Evolutionary conservation across 2,329 filamentous ascomycete genomes (phyloP), one percentile per base, ranked within the genome.

Genomic region (Orbilia brochopaga): DNA sequence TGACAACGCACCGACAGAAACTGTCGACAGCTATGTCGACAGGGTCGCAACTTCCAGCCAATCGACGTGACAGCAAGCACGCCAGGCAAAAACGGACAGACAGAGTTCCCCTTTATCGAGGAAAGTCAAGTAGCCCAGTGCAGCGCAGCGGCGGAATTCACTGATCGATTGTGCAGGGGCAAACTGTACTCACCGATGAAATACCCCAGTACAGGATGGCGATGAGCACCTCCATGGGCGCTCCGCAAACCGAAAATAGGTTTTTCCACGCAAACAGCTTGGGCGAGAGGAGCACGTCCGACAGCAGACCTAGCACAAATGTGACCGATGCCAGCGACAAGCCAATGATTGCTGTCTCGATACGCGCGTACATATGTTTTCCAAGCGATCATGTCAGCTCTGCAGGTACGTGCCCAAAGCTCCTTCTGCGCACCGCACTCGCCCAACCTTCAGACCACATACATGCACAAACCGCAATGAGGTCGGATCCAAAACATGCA

Each of bases 141-240:
- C 6, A 51, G 17, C 11, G 17, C 6, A 51, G 37, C 21, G 46
- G 46, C 17, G 46, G 19, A 51, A 23, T 51, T 27, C 46, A 4
- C 23, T 19, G 23, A 27, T 48, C n/a, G 44, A 48, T 13, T 51
- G 11, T 51, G 17, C 46, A 21, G 23, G 23, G 46, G 46, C 46
- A 51, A 51, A 75, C 77, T n/a, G n/a, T n/a, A n/a, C n/a, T 67
- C 76, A 81, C 80, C 67, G 85, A 79, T 53, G 83, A 83, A 19
- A 92, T 82, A 10, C 86, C 84, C 89, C 89, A 91, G 80, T 92
- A 92, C 1, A 92, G 80, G 30, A 90, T 80, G 74, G 83, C 87
- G 77, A 92, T 88, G 60, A 91, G 81, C 23, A 88, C 85, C 78
- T 90, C 88, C 66, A 92, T 81, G 0, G 90, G 90, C 8, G 89